Conservation (phyloP, 495 filamentous ascomycete genomes). For the Hypoxylon lenormandii region DNA sequence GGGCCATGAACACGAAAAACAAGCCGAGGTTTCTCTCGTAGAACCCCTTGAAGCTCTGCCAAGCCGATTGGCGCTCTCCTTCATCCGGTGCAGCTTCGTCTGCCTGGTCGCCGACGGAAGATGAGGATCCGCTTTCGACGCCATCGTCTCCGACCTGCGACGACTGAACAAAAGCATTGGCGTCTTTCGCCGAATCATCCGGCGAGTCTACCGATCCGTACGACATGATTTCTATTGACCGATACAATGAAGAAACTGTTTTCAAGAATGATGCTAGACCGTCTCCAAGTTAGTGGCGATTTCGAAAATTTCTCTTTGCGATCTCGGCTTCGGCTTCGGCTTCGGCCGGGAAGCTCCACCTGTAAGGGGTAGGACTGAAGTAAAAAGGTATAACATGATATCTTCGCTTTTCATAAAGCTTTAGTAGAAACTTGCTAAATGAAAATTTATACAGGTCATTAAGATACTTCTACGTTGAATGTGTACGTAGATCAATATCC, state of each 20-base stretch:
- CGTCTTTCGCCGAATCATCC: conserved; percentile 3
- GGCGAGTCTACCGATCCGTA: conserved; percentile 25
- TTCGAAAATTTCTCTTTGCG: conserved; percentile 10
- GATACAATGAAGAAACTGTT: background rate
- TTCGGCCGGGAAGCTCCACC: conserved; percentile 2
- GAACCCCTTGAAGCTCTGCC: conserved; percentile 33
- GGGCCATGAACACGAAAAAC: conserved; percentile 74
- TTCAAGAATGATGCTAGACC: background rate
- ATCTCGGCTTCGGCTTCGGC: conserved; percentile 38
- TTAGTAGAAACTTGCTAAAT: too few relatives aligned
- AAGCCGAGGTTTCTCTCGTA: conserved; percentile 71
- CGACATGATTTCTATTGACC: conserved; percentile 22
- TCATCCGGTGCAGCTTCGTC: background rate
- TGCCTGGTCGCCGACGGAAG: conserved; percentile 11
- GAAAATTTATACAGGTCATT: too few relatives aligned
- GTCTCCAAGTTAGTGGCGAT: conserved; percentile 4
- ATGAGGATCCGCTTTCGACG: conserved; percentile 4
- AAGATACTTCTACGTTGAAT: too few relatives aligned
- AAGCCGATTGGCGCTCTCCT: conserved; percentile 1
- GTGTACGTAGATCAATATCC: too few relatives aligned
- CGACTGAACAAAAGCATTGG: conserved; percentile 3
- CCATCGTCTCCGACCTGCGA: conserved; percentile 14
- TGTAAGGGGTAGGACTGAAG: background rate
- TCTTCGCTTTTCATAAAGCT: too few relatives aligned
- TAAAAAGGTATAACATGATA: too few relatives aligned